Base-by-base conservation (phyloP, 2,329 filamentous ascomycete species). In the Beauveria caledonica region DNA sequence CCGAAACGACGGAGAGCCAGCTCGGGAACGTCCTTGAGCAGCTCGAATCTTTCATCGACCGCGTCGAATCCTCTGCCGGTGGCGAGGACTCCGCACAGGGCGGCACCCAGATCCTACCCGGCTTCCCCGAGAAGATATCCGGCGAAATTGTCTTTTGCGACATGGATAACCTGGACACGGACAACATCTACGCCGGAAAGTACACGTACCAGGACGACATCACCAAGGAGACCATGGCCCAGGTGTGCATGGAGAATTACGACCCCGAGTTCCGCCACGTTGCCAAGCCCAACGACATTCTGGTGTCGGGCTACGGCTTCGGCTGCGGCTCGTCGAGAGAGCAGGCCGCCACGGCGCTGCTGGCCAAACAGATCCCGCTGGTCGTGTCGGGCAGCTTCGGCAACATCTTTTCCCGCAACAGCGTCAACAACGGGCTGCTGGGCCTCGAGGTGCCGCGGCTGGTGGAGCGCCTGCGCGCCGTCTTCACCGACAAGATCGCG, bases 231-330 rank as follows among this genome's bases (percentile, higher is more conserved):
- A 85, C 85, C 60, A 97, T 97, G 93, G 90, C 91, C 0, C 78
- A 89, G 65, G 92, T 92, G 0, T 92, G 89, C 73, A 97, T 97
- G 92, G 83, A 88, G 71, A 97, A 97, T 79, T 97, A 96, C 75
- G 93, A 97, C 70, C 75, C 81, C 0, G 71, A 78, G 0, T 97
- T 97, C 71, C 73, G 79, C 10, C 72, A 75, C 1, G 78, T 86
- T 40, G 86, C 88, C 50, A 81, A 82, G 64, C 70, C 83, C 0
- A 86, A 85, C 53, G 92, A 97, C 68, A 90, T 97, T 59, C 82
- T 97, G 1, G 92, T 97, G 0, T 76, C 86, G 0, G 92, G 92
- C 36, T 94, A 86, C 78, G 96, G 95, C 77, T 96, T 97, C 69
- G 93, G 93, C 52, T 91, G 86, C 65, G 92, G 92, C 19, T 85